phyloP scores from a whole-genome alignment of 306 rosid genomes.

The Bauhinia variegata region DNA sequence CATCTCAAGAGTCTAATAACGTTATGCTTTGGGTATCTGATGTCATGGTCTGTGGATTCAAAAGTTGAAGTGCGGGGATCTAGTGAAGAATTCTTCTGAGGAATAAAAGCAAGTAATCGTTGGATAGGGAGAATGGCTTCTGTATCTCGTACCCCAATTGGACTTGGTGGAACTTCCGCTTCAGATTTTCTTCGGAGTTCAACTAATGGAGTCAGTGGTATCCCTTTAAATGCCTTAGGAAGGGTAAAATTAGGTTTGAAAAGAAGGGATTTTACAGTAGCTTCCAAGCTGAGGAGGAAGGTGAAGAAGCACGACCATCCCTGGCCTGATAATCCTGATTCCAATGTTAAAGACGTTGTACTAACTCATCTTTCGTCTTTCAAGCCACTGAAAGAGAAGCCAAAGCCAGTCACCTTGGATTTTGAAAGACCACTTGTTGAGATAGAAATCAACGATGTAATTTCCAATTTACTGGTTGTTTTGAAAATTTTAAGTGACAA shows the following conservation, averaged over 20 bases:
- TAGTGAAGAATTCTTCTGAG: slow-evolving; percentile 47
- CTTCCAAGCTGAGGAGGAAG: slow-evolving; percentile 72
- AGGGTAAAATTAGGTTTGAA: slow-evolving; percentile 51
- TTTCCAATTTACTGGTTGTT: slow-evolving; percentile 23
- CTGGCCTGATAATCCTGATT: slow-evolving; percentile 86
- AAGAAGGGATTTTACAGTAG: slow-evolving; percentile 60
- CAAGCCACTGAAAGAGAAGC: slow-evolving; percentile 83
- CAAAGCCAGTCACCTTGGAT: slow-evolving; percentile 71
- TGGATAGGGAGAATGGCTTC: slow-evolving; percentile 62
- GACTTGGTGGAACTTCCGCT: slow-evolving; percentile 62
- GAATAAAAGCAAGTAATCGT: slow-evolving; percentile 28
- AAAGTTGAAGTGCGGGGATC: slow-evolving; percentile 40
- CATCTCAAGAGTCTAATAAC: slow-evolving; percentile 4
- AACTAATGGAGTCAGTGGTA: slow-evolving; percentile 61
- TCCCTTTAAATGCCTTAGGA: slow-evolving; percentile 71
- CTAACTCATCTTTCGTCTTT: slow-evolving; percentile 71
- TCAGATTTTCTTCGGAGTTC: slow-evolving; percentile 89
- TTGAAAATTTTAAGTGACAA: slow-evolving; percentile 22
- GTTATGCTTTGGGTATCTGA: slow-evolving; percentile 19
- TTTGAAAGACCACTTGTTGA: slow-evolving; percentile 80
- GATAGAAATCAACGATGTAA: slow-evolving; percentile 79
- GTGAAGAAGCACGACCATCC: slow-evolving; percentile 80
- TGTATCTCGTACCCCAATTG: slow-evolving; percentile 55
- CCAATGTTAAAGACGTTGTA: too few species aligned
- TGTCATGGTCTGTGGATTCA: slow-evolving; percentile 27